These are phyloP conservation scores for Cryoendolithus antarcticus DNA, from an alignment of 2,329 filamentous ascomycete species.

Conservation along the genomic window DNA sequence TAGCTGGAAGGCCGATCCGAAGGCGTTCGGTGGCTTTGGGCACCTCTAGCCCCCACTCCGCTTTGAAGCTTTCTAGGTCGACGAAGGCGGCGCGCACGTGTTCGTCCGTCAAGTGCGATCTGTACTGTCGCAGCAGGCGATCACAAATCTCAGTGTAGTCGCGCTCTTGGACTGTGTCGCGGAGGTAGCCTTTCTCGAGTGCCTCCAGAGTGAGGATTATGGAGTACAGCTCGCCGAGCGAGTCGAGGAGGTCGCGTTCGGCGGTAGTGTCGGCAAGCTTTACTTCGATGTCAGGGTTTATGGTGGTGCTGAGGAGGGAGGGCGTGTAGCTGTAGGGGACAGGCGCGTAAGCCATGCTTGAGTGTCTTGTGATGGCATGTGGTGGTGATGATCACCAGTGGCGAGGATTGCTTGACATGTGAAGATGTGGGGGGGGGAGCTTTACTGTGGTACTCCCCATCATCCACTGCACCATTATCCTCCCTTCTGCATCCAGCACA, in stretches of 20 bases:
- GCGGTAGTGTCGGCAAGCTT: slow-evolving; percentile 77
- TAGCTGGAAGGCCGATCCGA: slow-evolving; percentile 83
- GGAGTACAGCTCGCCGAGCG: slow-evolving; percentile 91
- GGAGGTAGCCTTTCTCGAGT: slow-evolving; percentile 90
- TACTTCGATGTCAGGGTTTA: slow-evolving; percentile 91
- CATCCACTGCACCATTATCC: too few species aligned
- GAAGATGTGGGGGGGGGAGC: too few species aligned
- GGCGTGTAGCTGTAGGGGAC: slow-evolving; percentile 87
- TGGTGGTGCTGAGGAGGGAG: slow-evolving; percentile 72
- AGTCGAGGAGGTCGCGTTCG: slow-evolving; percentile 89
- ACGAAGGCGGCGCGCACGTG: slow-evolving; percentile 79
- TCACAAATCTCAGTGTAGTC: slow-evolving; percentile 97
- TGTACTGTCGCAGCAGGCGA: slow-evolving; percentile 89
- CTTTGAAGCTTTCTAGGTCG: slow-evolving; percentile 82
- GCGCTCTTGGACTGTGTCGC: slow-evolving; percentile 80
- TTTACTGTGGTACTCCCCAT: too few species aligned
- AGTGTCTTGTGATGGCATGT: too few species aligned
- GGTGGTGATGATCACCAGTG: too few species aligned
- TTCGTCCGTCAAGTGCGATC: slow-evolving; percentile 82
- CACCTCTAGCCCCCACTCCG: slow-evolving; percentile 89
- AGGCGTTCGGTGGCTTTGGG: slow-evolving; percentile 87
- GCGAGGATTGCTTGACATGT: too few species aligned
- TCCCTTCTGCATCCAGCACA: too few species aligned
- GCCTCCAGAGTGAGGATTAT: slow-evolving; percentile 94
- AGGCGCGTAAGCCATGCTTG: slow-evolving; percentile 61